Conservation (phyloP, 2,329 filamentous ascomycete species). For the Colletotrichum zoysiae region DNA sequence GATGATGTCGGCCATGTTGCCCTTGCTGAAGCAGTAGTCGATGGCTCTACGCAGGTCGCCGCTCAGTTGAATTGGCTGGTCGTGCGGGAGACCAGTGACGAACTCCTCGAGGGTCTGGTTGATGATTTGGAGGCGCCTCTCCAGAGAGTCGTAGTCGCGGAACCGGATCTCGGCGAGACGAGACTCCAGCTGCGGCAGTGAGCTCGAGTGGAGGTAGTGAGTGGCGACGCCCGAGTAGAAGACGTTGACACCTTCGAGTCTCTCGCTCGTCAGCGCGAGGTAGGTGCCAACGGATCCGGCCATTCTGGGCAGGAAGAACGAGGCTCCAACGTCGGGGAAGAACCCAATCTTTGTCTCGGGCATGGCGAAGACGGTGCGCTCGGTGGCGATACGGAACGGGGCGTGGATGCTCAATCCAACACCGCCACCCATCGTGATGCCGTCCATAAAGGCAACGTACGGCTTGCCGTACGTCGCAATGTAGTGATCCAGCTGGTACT, state of each 20-base stretch:
- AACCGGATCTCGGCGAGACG: conserved; percentile 92
- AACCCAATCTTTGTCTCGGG: conserved; percentile 98
- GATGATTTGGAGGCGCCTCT: conserved; percentile 77
- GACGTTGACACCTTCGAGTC: conserved; percentile 83
- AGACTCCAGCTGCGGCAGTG: conserved; percentile 82
- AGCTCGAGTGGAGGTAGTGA: conserved; percentile 94
- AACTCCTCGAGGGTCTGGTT: conserved; percentile 94
- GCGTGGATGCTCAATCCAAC: conserved; percentile 95
- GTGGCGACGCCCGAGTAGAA: conserved; percentile 95
- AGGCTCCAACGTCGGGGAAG: conserved; percentile 97
- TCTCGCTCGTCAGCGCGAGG: conserved; percentile 90
- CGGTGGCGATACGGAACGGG: conserved; percentile 95
- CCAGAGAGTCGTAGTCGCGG: conserved; percentile 76
- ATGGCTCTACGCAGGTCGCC: conserved; percentile 83
- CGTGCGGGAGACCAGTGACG: conserved; percentile 83
- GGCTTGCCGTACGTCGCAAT: conserved; percentile 96
- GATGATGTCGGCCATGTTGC: conserved; percentile 78
- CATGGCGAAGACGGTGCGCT: conserved; percentile 97
- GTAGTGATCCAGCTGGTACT: conserved; percentile 96
- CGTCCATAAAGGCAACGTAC: conserved; percentile 96
- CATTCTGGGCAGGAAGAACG: conserved; percentile 94
- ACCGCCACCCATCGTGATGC: conserved; percentile 97
- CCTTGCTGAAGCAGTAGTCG: conserved; percentile 82
- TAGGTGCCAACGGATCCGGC: conserved; percentile 91
- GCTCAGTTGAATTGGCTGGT: conserved; percentile 74